A percentile compares a stretch with the other conserved stretches of the same genome.
These are phyloP conservation scores for Boletus sensibilis DNA, from an alignment of 768 basidiomycete species.

Conservation along the genomic window DNA sequence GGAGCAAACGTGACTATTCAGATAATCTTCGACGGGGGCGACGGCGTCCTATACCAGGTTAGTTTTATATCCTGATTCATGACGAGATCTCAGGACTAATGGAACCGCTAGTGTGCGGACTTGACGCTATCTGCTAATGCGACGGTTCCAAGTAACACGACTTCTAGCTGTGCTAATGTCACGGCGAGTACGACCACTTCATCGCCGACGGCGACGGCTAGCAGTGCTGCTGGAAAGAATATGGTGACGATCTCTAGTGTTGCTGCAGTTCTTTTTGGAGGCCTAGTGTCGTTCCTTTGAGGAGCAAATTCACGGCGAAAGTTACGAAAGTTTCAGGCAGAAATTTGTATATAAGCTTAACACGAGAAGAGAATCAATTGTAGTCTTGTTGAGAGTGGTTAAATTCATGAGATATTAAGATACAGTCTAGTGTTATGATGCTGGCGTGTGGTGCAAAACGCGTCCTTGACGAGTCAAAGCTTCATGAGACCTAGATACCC, in stretches of 20 bases:
- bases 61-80: neutral
- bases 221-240: slow-evolving; percentile 18
- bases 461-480: neutral
- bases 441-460: neutral
- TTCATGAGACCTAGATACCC: neutral
- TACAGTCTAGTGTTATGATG: neutral
- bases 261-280: slow-evolving; percentile 8
- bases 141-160: slow-evolving; percentile 45
- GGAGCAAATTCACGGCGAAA: neutral
- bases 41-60: slow-evolving; percentile 71
- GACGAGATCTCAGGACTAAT: neutral
- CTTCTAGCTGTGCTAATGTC: slow-evolving; percentile 35
- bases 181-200: slow-evolving; percentile 18
- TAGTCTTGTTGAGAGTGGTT: neutral
- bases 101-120: slow-evolving; percentile 65
- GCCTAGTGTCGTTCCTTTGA: slow-evolving; percentile 16
- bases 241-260: slow-evolving; percentile 6
- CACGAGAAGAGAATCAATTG: neutral
- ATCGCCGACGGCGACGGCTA: slow-evolving; percentile 19
- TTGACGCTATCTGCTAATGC: slow-evolving; percentile 59
- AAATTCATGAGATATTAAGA: neutral
- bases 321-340: neutral
- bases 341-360: neutral
- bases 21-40: slow-evolving; percentile 66
- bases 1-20: slow-evolving; percentile 77